Evolutionary conservation across 768 basidiomycete species (phyloP), one percentile per base, ranked within the genome.

Genomic region (Kwoniella heveanensis): DNA sequence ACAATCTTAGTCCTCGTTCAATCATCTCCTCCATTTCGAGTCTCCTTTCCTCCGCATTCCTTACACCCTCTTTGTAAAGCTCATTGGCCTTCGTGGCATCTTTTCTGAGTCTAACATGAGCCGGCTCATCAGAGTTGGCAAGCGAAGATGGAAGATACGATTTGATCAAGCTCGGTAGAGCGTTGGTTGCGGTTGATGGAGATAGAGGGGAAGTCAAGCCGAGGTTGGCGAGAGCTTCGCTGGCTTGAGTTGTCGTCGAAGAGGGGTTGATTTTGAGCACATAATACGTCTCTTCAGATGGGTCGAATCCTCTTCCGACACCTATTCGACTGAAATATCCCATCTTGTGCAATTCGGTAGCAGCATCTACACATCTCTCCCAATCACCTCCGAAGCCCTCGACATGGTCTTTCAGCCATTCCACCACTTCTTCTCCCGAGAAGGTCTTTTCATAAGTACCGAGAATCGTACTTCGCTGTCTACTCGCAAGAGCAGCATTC

Each of bases 81-180:
- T 87, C 85, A 73, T 95, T 91, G 0, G 93, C 90, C 49, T 86
- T 85, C 10, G 89, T 87, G 0, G 93, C 91, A 27, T 94, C 91
- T 29, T 85, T 83, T 44, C 92, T 84, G 2, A 89, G 85, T 62
- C 85, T 84, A 57, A 93, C 76, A 65, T 91, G 84, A 1, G 84
- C 80, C 15, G 90, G 90, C 67, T 92, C 90, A 9, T 82, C 82
- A 8, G 64, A 65, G 25, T 57, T 74, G 74, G 82, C 63, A 26
- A 75, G 54, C 10, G 63, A 50, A 19, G 59, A 37, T 22, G 69
- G 72, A 2, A 69, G 60, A 50, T 67, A 70, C 15, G 60, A 67
- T 47, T 67, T 72, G 19, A 74, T 24, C 69, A 74, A 22, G 54
- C 64, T 59, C 46, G 67, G 59, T 17, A 70, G 58, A n/a, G 72